These are phyloP conservation scores for Thermothelomyces thermophilus DNA, from an alignment of 2,329 filamentous ascomycete species.

Conservation along the genomic window DNA sequence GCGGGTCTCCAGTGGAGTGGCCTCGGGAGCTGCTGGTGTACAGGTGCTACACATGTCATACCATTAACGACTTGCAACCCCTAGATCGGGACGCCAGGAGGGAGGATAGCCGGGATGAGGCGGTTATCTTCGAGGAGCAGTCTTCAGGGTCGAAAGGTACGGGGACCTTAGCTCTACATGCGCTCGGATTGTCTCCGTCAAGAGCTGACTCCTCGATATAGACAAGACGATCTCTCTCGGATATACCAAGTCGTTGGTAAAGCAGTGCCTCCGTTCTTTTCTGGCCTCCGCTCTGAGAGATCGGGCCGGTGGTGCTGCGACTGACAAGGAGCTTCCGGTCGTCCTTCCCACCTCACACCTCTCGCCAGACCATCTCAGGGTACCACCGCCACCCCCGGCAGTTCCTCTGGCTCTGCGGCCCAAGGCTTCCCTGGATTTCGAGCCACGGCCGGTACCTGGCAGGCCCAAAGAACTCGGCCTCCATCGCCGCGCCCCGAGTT, in stretches of 20 bases:
- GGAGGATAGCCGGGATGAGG: constrained; percentile 17
- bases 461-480: background rate
- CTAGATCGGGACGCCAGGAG: constrained; percentile 24
- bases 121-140: constrained; percentile 12
- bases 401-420: constrained; percentile 1
- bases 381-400: background rate
- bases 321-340: background rate
- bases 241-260: constrained; percentile 48
- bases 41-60: constrained; percentile 76
- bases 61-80: constrained; percentile 70
- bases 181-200: background rate
- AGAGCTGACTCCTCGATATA: constrained; percentile 2
- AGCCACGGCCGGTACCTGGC: constrained; percentile 2
- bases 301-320: background rate
- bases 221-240: constrained; percentile 47
- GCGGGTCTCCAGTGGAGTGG: constrained; percentile 73
- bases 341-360: background rate
- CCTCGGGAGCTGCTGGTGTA: constrained; percentile 67
- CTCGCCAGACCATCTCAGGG: constrained; percentile 4
- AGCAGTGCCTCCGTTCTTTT: constrained; percentile 35
- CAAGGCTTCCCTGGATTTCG: constrained; percentile 4
- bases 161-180: background rate
- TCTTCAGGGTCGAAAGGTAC: background rate
- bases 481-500: constrained; percentile 27
- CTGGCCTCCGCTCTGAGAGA: constrained; percentile 28